Evolutionary conservation across 345 rosid genomes (phyloP), one percentile per base, ranked within the genome.

Genomic region (Rhizophora mangle): DNA sequence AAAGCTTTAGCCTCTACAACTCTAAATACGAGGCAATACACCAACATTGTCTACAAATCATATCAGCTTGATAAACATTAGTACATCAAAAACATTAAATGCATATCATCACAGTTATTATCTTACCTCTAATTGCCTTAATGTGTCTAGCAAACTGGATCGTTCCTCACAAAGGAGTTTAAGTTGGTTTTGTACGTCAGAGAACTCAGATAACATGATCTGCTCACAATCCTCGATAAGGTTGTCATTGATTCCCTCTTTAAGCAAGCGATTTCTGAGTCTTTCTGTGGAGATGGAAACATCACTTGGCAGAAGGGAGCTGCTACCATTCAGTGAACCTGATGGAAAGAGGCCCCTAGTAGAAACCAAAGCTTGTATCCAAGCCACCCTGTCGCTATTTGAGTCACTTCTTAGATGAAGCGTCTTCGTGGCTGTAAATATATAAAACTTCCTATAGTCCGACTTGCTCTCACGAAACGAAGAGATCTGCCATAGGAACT

Each of bases 391-490:
- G 77, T 95, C 97, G 58, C 76, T 73, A 69, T 72, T 92, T 19
- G 97, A 88, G 75, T 84, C 89, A 69, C 97, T 90, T 79, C 99
- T 85, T 66, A 95, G 65, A 82, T 95, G 99, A 79, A 95, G 94
- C 15, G 99, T 95, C 83, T 95, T 95, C 20, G 98, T 92, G 30
- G 98, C 97, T 70, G 98, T 95, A 69, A 95, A 90, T 76, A 95
- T 88, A 82, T 93, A 93, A 73, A 93, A 93, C 73, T 87, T 84
- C 83, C 88, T 74, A 68, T 90, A 92, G 68, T 95, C 99, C 6
- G 98, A 92, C 78, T 86, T 95, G 91, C 99, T 95, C 84, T 92
- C 99, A 51, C 99, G 83, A 81, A 92, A 95, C 51, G 99, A 95
- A 0, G 97, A 92, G 66, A 92, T 85, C 99, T 95, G 94, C 77